phyloP scores from a whole-genome alignment of 306 rosid species.

The Quercus engelmannii region DNA sequence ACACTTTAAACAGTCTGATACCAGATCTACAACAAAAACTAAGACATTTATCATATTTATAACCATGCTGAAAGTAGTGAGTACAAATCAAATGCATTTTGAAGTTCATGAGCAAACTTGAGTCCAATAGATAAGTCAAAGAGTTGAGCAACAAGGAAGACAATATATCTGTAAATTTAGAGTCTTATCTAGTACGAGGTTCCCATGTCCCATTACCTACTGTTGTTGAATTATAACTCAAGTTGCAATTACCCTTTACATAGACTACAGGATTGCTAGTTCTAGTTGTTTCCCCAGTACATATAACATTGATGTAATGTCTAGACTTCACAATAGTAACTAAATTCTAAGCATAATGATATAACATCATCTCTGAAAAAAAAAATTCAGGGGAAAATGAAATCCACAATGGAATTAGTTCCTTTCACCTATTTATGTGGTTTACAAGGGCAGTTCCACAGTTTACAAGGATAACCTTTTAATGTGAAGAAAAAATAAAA shows the following conservation, averaged over 20 bases:
- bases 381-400: too few species aligned
- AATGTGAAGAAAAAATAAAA: too few species aligned
- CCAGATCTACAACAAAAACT: constrained; percentile 59
- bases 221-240: neutral
- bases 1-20: constrained; percentile 74
- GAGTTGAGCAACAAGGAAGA: neutral
- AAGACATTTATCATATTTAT: neutral
- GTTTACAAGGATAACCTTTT: too few species aligned
- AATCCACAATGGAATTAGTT: too few species aligned
- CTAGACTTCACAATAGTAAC: too few species aligned
- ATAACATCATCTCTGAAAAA: too few species aligned
- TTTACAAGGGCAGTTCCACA: too few species aligned
- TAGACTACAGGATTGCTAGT: neutral
- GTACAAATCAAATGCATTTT: neutral
- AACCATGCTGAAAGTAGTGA: constrained; percentile 3
- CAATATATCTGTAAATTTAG: neutral
- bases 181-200: neutral
- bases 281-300: neutral
- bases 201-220: neutral
- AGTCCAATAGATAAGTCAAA: neutral
- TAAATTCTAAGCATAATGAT: too few species aligned
- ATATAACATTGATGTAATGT: too few species aligned
- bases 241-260: neutral
- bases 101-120: neutral
- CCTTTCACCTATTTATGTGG: too few species aligned